phyloP scores from a whole-genome alignment of 257 asterid species.

The Solanum pinnatisectum region DNA sequence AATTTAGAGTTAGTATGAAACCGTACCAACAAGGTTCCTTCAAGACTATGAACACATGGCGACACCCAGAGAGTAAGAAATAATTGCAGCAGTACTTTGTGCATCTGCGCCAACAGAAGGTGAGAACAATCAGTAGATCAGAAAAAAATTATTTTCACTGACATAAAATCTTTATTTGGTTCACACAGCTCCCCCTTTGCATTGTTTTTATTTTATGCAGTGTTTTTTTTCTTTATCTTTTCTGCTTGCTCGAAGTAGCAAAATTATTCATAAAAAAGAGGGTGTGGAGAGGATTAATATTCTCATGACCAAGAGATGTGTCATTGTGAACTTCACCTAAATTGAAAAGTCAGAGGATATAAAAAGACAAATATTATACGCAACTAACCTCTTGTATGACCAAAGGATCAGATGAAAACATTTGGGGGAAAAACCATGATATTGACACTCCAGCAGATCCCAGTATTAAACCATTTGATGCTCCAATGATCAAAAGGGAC shows the following conservation, averaged over 20 bases:
- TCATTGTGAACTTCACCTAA: neutral
- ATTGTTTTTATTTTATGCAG: neutral
- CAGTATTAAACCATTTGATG: slow-evolving; percentile 53
- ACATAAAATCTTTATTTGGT: neutral
- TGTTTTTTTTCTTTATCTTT: neutral
- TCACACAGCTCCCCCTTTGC: neutral
- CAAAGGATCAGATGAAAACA: slow-evolving; percentile 71
- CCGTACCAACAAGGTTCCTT: slow-evolving; percentile 83
- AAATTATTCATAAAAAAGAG: neutral
- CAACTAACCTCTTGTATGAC: slow-evolving; percentile 68
- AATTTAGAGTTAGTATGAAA: neutral
- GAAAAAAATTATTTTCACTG: neutral
- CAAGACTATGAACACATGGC: slow-evolving; percentile 90
- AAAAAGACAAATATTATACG: neutral
- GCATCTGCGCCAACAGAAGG: slow-evolving; percentile 56
- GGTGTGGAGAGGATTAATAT: neutral
- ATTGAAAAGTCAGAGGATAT: neutral
- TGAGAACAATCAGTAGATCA: neutral
- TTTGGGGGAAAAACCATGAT: slow-evolving; percentile 79
- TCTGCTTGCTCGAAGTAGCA: neutral
- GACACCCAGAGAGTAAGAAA: slow-evolving; percentile 71
- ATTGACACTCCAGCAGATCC: slow-evolving; percentile 66
- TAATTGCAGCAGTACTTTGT: slow-evolving; percentile 77
- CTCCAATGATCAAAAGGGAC: slow-evolving; percentile 75
- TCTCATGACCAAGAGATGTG: neutral